Conservation (phyloP, 495 filamentous ascomycete species). For the Penicillium silybi region DNA sequence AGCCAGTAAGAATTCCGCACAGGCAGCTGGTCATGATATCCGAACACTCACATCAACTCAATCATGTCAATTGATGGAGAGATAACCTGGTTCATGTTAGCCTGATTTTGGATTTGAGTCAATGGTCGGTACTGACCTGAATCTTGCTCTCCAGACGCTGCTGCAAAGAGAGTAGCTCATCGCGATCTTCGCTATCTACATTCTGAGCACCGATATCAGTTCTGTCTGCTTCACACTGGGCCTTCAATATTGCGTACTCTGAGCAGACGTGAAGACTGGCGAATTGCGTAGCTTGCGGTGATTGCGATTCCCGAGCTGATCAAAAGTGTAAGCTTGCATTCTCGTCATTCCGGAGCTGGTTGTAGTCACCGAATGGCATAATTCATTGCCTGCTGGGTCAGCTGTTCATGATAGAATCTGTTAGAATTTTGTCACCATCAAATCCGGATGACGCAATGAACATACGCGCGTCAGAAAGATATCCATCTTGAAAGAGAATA, state of each 20-base stretch:
- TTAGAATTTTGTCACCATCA: not conserved
- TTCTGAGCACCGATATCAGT: conserved; percentile 42
- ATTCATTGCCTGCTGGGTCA: conserved; percentile 83
- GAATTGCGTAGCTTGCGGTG: conserved; percentile 80
- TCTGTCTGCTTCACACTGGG: not conserved
- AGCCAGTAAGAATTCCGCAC: conserved; percentile 3
- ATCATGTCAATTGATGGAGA: conserved; percentile 92
- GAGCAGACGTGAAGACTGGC: conserved; percentile 74
- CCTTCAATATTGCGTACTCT: conserved; percentile 49
- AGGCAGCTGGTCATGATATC: not conserved
- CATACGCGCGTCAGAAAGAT: conserved; percentile 65
- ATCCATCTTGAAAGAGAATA: conserved; percentile 58
- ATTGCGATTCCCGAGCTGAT: conserved; percentile 79
- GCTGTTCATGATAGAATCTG: conserved; percentile 30
- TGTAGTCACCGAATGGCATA: conserved; percentile 69
- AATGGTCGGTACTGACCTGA: conserved; percentile 48
- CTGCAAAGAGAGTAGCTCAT: conserved; percentile 69
- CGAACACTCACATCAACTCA: conserved; percentile 68
- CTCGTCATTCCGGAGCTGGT: not conserved
- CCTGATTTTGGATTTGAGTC: not conserved
- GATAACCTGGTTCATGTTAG: conserved; percentile 57
- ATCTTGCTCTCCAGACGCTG: conserved; percentile 79
- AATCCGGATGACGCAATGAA: not conserved
- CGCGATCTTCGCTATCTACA: conserved; percentile 63
- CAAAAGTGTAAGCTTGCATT: not conserved